These are phyloP conservation scores for Didymella glomerata DNA, from an alignment of 2,329 filamentous ascomycete species.

Conservation along the genomic window DNA sequence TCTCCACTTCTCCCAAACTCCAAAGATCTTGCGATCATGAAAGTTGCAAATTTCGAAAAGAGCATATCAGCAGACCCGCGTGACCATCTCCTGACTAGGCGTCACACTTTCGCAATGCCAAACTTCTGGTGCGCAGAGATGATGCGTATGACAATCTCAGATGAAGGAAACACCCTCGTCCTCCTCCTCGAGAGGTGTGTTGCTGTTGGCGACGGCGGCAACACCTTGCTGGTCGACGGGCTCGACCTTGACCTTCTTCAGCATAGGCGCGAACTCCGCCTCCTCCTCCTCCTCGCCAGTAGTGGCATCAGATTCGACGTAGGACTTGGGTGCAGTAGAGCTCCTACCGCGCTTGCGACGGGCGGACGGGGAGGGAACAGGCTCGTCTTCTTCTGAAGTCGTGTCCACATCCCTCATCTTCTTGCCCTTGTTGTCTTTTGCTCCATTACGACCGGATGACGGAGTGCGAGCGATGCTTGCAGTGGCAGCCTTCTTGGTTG, in stretches of 20 bases:
- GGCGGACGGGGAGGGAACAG: background rate
- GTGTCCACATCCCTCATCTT: background rate
- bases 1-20: background rate
- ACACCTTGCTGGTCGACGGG: background rate
- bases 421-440: background rate
- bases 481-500: background rate
- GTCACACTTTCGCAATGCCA: too few species aligned
- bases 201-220: too few species aligned
- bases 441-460: background rate
- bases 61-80: background rate
- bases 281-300: slow-evolving; percentile 9
- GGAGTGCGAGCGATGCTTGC: background rate
- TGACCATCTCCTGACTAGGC: background rate
- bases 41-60: background rate
- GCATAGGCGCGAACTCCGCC: background rate
- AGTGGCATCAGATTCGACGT: slow-evolving; percentile 6
- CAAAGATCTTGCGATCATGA: background rate
- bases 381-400: background rate
- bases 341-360: slow-evolving; percentile 2
- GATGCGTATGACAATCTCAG: background rate
- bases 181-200: background rate
- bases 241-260: slow-evolving; percentile 15
- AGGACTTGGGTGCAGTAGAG: background rate
- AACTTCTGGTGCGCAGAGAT: too few species aligned
- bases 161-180: slow-evolving; percentile 5